phyloP scores from a whole-genome alignment of 768 basidiomycete genomes.

The Lepiota venenata region DNA sequence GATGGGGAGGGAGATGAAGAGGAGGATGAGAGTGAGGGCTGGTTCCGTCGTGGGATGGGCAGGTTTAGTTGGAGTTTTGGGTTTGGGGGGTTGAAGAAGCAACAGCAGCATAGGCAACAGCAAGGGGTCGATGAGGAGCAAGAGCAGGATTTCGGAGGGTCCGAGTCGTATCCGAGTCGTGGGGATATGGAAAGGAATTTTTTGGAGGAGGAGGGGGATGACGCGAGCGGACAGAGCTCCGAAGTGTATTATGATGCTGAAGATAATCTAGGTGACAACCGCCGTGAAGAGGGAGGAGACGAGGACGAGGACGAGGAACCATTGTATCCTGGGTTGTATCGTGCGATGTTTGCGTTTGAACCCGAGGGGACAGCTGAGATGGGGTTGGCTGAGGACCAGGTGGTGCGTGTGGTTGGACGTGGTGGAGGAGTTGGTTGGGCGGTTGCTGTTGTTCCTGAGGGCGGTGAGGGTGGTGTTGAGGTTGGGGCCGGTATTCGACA shows the following conservation, averaged over 20 bases:
- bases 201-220: conserved; percentile 17
- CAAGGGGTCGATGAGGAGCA: conserved; percentile 13
- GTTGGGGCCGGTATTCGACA: conserved; percentile 31
- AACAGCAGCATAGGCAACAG: conserved; percentile 10
- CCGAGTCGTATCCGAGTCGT: conserved; percentile 37
- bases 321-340: conserved; percentile 69
- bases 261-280: conserved; percentile 15
- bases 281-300: conserved; percentile 21
- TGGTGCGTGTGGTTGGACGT: conserved; percentile 68
- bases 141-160: conserved; percentile 18
- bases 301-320: conserved; percentile 36
- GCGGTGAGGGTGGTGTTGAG: conserved; percentile 55
- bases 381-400: conserved; percentile 71
- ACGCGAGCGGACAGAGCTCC: conserved; percentile 5
- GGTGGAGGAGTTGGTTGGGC: conserved; percentile 84
- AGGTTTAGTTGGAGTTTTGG: conserved; percentile 22
- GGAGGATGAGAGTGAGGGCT: conserved; percentile 26
- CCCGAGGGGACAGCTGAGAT: conserved; percentile 85
- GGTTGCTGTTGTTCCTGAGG: conserved; percentile 46
- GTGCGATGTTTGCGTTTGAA: conserved; percentile 74
- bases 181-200: conserved; percentile 35
- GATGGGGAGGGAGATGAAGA: conserved; percentile 19
- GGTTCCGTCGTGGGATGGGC: conserved; percentile 25
- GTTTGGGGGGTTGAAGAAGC: conserved; percentile 7
- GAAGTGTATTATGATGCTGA: conserved; percentile 26